Base-by-base conservation (phyloP, 208 protist genomes). In the Trypanosoma brucei region DNA sequence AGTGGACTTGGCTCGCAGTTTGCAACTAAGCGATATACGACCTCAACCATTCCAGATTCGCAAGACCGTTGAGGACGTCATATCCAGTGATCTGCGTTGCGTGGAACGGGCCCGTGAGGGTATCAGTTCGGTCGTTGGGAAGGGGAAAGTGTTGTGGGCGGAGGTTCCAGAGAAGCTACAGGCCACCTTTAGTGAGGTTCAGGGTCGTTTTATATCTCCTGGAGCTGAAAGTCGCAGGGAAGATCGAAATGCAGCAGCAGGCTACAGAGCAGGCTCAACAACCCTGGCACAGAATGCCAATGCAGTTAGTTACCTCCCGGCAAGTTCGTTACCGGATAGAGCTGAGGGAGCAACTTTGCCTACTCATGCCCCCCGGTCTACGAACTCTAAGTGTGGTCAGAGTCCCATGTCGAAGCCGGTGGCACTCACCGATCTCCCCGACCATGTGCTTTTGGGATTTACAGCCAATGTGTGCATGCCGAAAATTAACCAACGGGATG, bases 61-160 rank as follows among this genome's bases (percentile, higher is more conserved):
- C 1, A 46, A 65, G 30, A 79, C 76, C 0, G 81, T 94, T 69
- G 88, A 94, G 58, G 83, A 90, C 37, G 75, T 92, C 2, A 80
- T 94, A 46, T 75, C 78, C 6, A 54, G 70, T 38, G 54, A 88
- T 66, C 9, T n/a, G 2, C 33, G 22, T 13, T 38, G 6, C 35
- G 34, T 73, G 33, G 3, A 33, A 6, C 61, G 48, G 33, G 13
- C 59, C n/a, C 36, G 8, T 65, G 73, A 70, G 31, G 46, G 81
- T 48, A 81, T 88, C 30, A 48, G 68, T 39, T 54, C 49, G 38
- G 84, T 82, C 14, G 61, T 86, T 2, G 49, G 67, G 40, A 67
- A 70, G 37, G 81, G 85, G 6, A 88, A 88, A 63, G 55, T 88
- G 9, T 51, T 62, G n/a, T 86, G 79, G 78, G 55, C 61, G 13